Evolutionary conservation across 805 yeast genomes (phyloP).

Genomic region (Hemisphaericaspora nanyangensis): DNA sequence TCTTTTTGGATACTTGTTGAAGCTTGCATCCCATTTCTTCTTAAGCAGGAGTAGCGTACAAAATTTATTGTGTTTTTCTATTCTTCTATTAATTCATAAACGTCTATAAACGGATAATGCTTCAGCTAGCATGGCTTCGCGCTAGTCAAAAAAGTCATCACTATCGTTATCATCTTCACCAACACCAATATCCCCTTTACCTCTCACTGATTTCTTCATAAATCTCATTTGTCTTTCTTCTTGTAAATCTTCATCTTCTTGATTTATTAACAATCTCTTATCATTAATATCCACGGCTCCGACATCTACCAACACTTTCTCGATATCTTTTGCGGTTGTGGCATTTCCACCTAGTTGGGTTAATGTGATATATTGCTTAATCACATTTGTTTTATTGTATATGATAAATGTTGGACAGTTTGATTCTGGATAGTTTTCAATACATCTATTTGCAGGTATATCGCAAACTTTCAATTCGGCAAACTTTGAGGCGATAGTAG

Average conservation of each 20-base stretch:
- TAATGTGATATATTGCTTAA: conserved; percentile 78
- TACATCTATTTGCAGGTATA: conserved; percentile 85
- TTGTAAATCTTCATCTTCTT: conserved; percentile 51
- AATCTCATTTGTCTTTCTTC: conserved; percentile 53
- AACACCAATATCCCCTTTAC: conserved; percentile 26
- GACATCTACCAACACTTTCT: conserved; percentile 60
- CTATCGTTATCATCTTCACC: conserved; percentile 23
- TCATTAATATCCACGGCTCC: conserved; percentile 68
- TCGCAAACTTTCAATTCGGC: conserved; percentile 88
- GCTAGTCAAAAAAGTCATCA: conserved; percentile 20
- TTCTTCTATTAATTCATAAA: too few species aligned
- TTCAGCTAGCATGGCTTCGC: too few species aligned
- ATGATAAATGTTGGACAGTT: conserved; percentile 90
- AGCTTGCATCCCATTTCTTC: too few species aligned
- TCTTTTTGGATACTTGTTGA: too few species aligned
- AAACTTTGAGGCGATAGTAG: conserved; percentile 59
- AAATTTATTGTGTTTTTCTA: too few species aligned
- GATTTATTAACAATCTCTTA: conserved; percentile 58
- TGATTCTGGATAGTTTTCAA: conserved; percentile 84
- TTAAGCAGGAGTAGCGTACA: too few species aligned
- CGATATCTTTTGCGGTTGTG: conserved; percentile 66
- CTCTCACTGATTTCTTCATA: conserved; percentile 54
- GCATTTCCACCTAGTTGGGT: conserved; percentile 82
- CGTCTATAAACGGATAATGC: too few species aligned
- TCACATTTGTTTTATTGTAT: conserved; percentile 73